phyloP scores from a whole-genome alignment of 2,329 filamentous ascomycete species.

The Fusarium subglutinans region DNA sequence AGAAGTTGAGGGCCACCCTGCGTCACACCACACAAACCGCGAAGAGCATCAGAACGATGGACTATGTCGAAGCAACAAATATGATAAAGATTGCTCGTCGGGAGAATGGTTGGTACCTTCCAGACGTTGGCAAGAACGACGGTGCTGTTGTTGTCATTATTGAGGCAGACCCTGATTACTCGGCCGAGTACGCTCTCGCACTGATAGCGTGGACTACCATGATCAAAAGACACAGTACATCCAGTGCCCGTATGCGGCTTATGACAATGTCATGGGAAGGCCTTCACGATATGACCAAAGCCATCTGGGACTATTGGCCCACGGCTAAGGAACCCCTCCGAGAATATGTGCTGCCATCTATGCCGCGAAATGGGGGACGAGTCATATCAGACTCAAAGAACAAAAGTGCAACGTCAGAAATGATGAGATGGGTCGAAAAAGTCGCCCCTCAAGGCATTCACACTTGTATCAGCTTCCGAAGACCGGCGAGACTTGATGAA shows the following conservation, averaged over 20 bases:
- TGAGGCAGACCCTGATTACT: background rate
- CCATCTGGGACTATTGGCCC: background rate
- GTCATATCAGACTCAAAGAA: background rate
- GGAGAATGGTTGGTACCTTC: background rate
- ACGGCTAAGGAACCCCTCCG: background rate
- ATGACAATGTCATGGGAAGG: background rate
- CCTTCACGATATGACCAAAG: background rate
- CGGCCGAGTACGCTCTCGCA: background rate
- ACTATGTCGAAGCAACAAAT: background rate
- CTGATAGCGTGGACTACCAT: background rate
- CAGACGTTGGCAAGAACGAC: background rate
- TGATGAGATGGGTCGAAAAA: background rate
- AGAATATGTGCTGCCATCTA: background rate
- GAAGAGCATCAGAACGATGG: background rate
- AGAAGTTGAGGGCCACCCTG: background rate
- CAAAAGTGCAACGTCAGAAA: background rate
- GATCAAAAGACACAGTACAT: background rate
- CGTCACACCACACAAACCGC: background rate
- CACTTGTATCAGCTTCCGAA: background rate
- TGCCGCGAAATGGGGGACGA: background rate
- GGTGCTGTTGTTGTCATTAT: background rate
- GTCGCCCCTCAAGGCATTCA: background rate
- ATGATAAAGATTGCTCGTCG: background rate
- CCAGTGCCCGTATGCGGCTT: rapidly evolving
- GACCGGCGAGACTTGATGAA: background rate